phyloP scores from a whole-genome alignment of 2,329 filamentous ascomycete species.

The Aspergillus pseudoviridinutans region DNA sequence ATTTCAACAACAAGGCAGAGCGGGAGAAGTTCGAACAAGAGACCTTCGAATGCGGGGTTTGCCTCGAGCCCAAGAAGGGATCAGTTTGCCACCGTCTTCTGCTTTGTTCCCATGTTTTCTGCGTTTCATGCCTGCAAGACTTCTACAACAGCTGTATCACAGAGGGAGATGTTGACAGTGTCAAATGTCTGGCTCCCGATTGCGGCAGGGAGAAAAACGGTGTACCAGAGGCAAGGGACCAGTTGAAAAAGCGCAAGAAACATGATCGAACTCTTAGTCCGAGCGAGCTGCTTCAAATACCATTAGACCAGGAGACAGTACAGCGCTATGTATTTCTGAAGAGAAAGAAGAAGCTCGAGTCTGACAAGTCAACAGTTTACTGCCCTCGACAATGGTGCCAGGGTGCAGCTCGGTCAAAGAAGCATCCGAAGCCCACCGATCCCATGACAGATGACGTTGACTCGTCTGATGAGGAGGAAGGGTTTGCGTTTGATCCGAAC shows the following conservation, averaged over 20 bases:
- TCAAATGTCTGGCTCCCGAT: slow-evolving; percentile 74
- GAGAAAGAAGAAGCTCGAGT: slow-evolving; percentile 87
- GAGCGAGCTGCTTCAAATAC: slow-evolving; percentile 77
- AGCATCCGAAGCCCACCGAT: slow-evolving; percentile 66
- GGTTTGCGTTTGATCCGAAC: slow-evolving; percentile 43
- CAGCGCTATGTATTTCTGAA: slow-evolving; percentile 85
- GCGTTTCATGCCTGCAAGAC: slow-evolving; percentile 76
- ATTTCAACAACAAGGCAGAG: slow-evolving; percentile 72
- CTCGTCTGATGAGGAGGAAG: slow-evolving; percentile 50
- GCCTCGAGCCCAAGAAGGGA: slow-evolving; percentile 89
- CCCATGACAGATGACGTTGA: slow-evolving; percentile 52
- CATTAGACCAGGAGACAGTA: slow-evolving; percentile 66
- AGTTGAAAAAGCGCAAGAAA: slow-evolving; percentile 51
- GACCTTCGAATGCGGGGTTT: slow-evolving; percentile 85
- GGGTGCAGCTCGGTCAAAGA: slow-evolving; percentile 74
- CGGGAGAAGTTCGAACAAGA: slow-evolving; percentile 72
- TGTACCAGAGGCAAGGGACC: slow-evolving; percentile 11
- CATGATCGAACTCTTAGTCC: slow-evolving; percentile 69
- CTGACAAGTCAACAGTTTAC: slow-evolving; percentile 87
- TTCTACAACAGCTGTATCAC: slow-evolving; percentile 87
- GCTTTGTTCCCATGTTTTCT: slow-evolving; percentile 88
- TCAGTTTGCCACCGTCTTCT: slow-evolving; percentile 73
- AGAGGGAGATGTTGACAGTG: slow-evolving; percentile 73
- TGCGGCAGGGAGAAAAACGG: slow-evolving; percentile 63
- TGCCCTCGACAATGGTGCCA: slow-evolving; percentile 92